A percentile compares a stretch with the other conserved stretches of the same genome.
These are phyloP conservation scores for Hypomyces perniciosus DNA, from an alignment of 2,329 filamentous ascomycete species.

Conservation along the genomic window DNA sequence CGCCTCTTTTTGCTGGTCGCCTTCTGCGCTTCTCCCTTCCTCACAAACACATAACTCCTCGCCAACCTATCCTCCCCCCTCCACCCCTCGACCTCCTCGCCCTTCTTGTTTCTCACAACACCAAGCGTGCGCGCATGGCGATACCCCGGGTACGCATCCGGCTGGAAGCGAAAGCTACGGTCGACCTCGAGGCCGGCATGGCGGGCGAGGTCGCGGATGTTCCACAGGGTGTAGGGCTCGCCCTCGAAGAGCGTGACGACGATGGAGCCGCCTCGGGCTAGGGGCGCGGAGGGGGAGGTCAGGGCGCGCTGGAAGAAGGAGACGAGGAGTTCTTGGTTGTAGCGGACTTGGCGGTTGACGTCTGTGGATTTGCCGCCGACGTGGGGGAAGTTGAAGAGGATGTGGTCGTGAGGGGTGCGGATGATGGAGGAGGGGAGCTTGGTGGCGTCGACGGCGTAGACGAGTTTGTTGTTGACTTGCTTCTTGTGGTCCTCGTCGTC, in stretches of 20 bases:
- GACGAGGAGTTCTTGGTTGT: conserved; percentile 77
- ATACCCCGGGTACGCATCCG: conserved; percentile 65
- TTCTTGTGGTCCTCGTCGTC: conserved; percentile 4
- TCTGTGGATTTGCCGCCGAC: conserved; percentile 88
- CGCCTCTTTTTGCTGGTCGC: conserved; percentile 25
- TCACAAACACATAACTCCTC: conserved; percentile 57
- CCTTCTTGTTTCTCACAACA: conserved; percentile 46
- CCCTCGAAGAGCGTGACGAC: conserved; percentile 88
- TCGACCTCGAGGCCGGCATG: conserved; percentile 67
- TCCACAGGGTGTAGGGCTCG: conserved; percentile 94
- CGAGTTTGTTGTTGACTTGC: conserved; percentile 32
- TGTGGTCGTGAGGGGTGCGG: conserved; percentile 57
- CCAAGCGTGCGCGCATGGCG: conserved; percentile 67
- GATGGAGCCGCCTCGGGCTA: conserved; percentile 51
- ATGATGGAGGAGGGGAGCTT: conserved; percentile 47
- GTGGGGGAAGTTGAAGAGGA: conserved; percentile 97
- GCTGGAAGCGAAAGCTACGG: conserved; percentile 64
- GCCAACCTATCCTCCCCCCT: conserved; percentile 39
- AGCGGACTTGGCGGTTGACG: conserved; percentile 87
- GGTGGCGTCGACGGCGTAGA: conserved; percentile 62
- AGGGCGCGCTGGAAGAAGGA: conserved; percentile 57
- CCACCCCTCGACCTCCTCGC: conserved; percentile 38
- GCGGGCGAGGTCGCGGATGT: conserved; percentile 78
- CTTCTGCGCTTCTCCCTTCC: conserved; percentile 44
- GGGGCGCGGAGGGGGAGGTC: conserved; percentile 23